Base-by-base conservation (phyloP, 2,329 filamentous ascomycete species). In the Phialemoniopsis sp. region DNA sequence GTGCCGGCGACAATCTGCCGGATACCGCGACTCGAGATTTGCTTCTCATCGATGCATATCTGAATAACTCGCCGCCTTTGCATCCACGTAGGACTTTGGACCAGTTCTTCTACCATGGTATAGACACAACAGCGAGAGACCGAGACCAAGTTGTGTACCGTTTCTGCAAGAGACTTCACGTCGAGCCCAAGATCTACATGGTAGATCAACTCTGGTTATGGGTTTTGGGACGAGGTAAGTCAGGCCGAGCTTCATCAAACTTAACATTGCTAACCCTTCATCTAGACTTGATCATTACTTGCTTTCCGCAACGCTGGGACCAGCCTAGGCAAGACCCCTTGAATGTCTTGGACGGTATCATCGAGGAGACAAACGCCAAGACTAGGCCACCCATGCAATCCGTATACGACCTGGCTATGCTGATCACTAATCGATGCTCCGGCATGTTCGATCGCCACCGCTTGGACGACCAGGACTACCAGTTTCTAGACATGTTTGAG, bases 171-270 rank as follows among this genome's bases (percentile, higher is more conserved):
- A 53, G 50, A 16, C 47, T 62, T 35, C 44, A 46, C 2, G 47
- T 59, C 3, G 73, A 79, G 40, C 67, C 68, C 1, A 81, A 81
- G 44, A 72, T 83, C 3, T 81, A 81, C 53, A 83, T 83, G 79
- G 80, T 85, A 0, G 80, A 85, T 52, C 80, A 85, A 48, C 60
- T 85, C 2, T 85, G 80, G 80, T 71, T 84, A 53, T 82, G 78
- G 75, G 66, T 81, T 4, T 51, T 84, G 1, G 62, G 73, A 42
- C 64, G 59, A 42, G 57, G 56, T 60, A 18, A 47, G 38, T n/a
- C n/a, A n/a, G n/a, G n/a, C n/a, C n/a, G n/a, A n/a, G n/a, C n/a
- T n/a, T n/a, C n/a, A n/a, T n/a, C n/a, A n/a, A n/a, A n/a, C n/a
- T n/a, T n/a, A n/a, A n/a, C n/a, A n/a, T n/a, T n/a, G n/a, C n/a